Evolutionary conservation across 139 green algal genomes (phyloP), one percentile per base, ranked within the genome.

Genomic region (Pleodorina starrii): DNA sequence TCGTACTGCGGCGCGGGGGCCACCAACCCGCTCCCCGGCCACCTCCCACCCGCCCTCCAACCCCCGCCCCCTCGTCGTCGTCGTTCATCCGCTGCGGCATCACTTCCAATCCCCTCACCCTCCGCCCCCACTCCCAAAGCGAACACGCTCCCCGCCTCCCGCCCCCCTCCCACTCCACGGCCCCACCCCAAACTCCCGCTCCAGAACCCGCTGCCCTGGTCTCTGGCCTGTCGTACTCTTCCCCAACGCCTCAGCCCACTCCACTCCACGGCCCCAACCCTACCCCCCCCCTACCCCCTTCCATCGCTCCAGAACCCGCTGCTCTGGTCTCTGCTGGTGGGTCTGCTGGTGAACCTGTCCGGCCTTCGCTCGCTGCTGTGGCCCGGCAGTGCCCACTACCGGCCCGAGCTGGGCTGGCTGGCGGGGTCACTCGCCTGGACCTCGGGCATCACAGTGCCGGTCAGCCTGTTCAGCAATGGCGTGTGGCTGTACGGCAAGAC

Each of bases 261-360:
- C n/a, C n/a, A n/a, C n/a, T n/a, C n/a, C n/a, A n/a, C n/a, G n/a
- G n/a, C n/a, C n/a, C n/a, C n/a, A 57, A 57, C 43, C 72, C 44
- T 50, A 51, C 74, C 44, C 44, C 43, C 44, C 44, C 74, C 27
- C 12, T 14, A 23, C 72, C 27, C 74, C 27, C 74, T 9, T n/a
- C 6, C 27, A 11, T 4, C 17, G 27, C 29, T 43, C 27, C 78
- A 88, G 79, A 91, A 92, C 76, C 89, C 89, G 11, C 87, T 92
- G 89, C 75, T 92, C 57, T 92, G 89, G 89, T 87, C 83, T 9
- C 84, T 92, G 25, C 51, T 92, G n/a, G 46, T 90, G 10, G 89
- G 83, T 9, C 42, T 90, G 29, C 36, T 92, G 35, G 35, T 92
- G 63, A 87, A 82, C 36, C 57, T 86, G 27, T 84, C 57, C 17